Evolutionary conservation across 1,284 basidiomycete genomes (phyloP).

Genomic region (Cryptococcus sp.): DNA sequence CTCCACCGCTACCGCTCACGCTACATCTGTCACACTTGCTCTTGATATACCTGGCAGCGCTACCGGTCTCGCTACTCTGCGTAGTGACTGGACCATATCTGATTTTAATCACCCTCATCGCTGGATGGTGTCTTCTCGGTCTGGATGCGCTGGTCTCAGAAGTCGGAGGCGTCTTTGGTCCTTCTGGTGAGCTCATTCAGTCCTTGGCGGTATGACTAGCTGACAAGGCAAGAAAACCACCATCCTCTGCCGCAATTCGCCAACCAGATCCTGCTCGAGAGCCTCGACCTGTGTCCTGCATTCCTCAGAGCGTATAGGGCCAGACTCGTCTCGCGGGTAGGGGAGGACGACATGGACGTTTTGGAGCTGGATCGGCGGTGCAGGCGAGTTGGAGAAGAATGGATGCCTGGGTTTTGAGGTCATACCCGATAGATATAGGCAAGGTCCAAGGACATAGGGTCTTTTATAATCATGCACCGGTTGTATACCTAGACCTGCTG

Average conservation of each 20-base stretch:
- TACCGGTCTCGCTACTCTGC: conserved; percentile 37
- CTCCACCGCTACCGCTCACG: conserved; percentile 39
- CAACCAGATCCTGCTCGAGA: conserved; percentile 36
- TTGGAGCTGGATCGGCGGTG: conserved; percentile 28
- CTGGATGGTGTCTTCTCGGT: conserved; percentile 40
- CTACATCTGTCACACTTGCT: conserved; percentile 38
- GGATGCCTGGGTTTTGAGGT: conserved; percentile 28
- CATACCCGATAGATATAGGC: too few species aligned
- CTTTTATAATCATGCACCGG: not conserved
- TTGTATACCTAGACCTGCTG: not conserved
- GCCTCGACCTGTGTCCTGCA: conserved; percentile 35
- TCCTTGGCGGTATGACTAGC: not conserved
- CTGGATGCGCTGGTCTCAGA: conserved; percentile 39
- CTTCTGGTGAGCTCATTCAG: conserved; percentile 20
- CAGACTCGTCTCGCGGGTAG: conserved; percentile 29
- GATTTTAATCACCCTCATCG: conserved; percentile 32
- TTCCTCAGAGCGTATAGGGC: conserved; percentile 34
- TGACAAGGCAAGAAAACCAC: conserved; percentile 31
- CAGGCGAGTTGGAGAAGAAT: conserved; percentile 28
- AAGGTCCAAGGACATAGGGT: too few species aligned
- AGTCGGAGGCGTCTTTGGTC: conserved; percentile 41
- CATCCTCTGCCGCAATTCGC: conserved; percentile 38
- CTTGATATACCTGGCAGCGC: conserved; percentile 36
- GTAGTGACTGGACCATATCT: conserved; percentile 26
- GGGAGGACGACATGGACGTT: conserved; percentile 29